A percentile compares a stretch with the other conserved stretches of the same genome.
Conservation (phyloP, 495 filamentous ascomycete genomes). For the Penicillium riverlandense region DNA sequence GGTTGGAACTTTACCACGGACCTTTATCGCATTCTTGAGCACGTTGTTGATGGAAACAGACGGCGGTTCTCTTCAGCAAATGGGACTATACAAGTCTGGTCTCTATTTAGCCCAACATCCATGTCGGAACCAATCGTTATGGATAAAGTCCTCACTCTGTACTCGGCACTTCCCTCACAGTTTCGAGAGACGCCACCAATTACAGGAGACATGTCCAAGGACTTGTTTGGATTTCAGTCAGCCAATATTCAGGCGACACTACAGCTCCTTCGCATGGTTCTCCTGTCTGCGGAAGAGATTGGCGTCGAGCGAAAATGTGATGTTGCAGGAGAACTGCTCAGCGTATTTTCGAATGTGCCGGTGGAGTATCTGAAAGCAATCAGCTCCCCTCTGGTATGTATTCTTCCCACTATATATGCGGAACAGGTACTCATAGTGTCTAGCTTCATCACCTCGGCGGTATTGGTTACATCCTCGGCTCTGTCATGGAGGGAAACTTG, state of each 20-base stretch:
- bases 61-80: conserved; percentile 21
- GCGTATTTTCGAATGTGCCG: conserved; percentile 37
- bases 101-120: conserved; percentile 16
- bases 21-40: conserved; percentile 43
- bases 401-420: neutral
- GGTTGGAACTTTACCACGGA: conserved; percentile 49
- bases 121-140: conserved; percentile 26
- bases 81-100: conserved; percentile 21
- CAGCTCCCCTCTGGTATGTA: conserved; percentile 36
- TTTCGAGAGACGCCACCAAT: conserved; percentile 29
- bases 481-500: conserved; percentile 40
- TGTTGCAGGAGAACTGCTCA: conserved; percentile 40
- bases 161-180: conserved; percentile 26
- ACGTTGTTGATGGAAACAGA: conserved; percentile 29
- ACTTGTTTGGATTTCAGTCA: conserved; percentile 44
- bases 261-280: conserved; percentile 42
- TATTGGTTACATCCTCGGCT: conserved; percentile 43
- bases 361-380: conserved; percentile 40
- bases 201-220: conserved; percentile 23
- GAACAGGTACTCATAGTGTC: neutral
- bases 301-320: conserved; percentile 39
- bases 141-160: conserved; percentile 31
- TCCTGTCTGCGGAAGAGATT: conserved; percentile 34
- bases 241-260: conserved; percentile 46
- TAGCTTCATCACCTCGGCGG: conserved; percentile 42